Conservation (phyloP, 2,329 filamentous ascomycete species). For the Fusarium scirpi region DNA sequence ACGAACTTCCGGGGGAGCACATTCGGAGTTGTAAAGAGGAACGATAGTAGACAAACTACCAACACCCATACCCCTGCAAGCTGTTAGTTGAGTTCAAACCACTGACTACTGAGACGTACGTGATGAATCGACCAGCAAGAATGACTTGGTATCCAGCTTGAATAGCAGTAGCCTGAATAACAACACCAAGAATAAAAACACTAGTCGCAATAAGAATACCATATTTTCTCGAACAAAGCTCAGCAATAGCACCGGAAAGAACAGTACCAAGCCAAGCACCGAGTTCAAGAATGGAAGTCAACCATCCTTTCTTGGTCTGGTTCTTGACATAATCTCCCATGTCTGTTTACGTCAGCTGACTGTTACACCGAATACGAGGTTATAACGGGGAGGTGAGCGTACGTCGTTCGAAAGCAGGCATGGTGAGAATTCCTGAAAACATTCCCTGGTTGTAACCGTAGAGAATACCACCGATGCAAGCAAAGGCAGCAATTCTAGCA, state of each 20-base stretch:
- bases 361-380: not conserved
- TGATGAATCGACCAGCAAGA: constrained; percentile 78
- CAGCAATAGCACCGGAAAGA: constrained; percentile 77
- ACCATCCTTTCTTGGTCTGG: constrained; percentile 68
- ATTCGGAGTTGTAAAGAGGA: constrained; percentile 64
- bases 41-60: constrained; percentile 76
- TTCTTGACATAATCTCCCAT: constrained; percentile 67
- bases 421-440: constrained; percentile 70
- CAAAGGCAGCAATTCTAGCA: constrained; percentile 70
- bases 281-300: constrained; percentile 77
- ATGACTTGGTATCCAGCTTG: constrained; percentile 68
- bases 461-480: constrained; percentile 71
- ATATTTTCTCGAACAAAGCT: constrained; percentile 76
- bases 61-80: constrained; percentile 70
- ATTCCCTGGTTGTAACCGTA: constrained; percentile 80
- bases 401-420: constrained; percentile 66
- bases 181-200: constrained; percentile 77
- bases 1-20: constrained; percentile 58
- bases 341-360: constrained; percentile 53
- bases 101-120: constrained; percentile 51
- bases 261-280: constrained; percentile 82
- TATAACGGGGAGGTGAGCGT: constrained; percentile 37
- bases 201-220: constrained; percentile 73
- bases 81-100: not conserved
- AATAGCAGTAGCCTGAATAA: constrained; percentile 74